Evolutionary conservation across 441 rosid genomes (phyloP).

Genomic region (Pelargonium cotyledonis): DNA sequence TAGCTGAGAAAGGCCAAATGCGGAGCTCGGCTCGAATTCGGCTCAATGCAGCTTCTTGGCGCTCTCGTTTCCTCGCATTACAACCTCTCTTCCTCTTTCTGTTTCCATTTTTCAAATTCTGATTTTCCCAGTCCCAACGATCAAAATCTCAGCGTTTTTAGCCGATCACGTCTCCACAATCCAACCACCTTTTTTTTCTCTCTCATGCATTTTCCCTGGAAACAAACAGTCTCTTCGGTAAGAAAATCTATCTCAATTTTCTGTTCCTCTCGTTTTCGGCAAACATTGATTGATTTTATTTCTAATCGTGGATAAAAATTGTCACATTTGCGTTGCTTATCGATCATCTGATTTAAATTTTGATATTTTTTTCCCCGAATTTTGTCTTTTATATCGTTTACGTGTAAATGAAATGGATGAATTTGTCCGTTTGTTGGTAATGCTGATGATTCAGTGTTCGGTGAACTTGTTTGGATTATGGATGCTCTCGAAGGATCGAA

Average conservation of each 20-base stretch:
- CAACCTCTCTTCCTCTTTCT: not conserved
- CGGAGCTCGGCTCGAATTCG: no score
- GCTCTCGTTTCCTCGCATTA: not conserved
- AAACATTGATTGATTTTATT: not conserved
- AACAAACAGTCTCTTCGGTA: constrained; percentile 5
- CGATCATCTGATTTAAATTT: not conserved
- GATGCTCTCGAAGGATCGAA: not conserved
- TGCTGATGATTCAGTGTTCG: not conserved
- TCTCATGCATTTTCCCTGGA: not conserved
- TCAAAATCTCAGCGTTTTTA: not conserved
- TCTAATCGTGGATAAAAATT: not conserved
- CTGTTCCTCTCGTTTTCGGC: not conserved
- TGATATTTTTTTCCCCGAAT: not conserved
- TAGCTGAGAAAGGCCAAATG: no score
- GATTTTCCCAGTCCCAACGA: not conserved
- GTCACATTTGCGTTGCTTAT: not conserved
- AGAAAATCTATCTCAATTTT: not conserved
- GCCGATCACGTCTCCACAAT: not conserved
- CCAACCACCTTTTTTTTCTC: not conserved
- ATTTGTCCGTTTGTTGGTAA: not conserved
- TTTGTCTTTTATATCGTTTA: not conserved
- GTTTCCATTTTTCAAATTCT: not conserved
- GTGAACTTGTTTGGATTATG: not conserved
- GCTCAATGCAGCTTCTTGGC: constrained; percentile 2
- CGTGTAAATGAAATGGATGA: not conserved